These are phyloP conservation scores for Yamadazyma atmosphaerica DNA, from an alignment of 1,139 yeast species.

Conservation along the genomic window DNA sequence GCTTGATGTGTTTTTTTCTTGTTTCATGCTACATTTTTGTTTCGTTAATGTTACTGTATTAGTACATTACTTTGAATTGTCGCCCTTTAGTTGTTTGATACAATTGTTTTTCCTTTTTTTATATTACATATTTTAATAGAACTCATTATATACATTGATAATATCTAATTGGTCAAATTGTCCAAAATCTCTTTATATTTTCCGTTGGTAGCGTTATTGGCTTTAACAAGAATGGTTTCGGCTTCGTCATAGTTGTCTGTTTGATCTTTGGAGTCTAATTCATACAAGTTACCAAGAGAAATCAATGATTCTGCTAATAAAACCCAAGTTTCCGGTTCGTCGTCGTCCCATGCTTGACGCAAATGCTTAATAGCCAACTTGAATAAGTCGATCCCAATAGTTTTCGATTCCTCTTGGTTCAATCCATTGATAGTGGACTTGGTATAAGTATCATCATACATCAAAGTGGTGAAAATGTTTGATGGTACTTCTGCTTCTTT, in stretches of 20 bases:
- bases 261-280: conserved; percentile 65
- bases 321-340: conserved; percentile 81
- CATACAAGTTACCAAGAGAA: conserved; percentile 71
- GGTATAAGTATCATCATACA: conserved; percentile 56
- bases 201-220: conserved; percentile 77
- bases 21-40: neutral
- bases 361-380: conserved; percentile 59
- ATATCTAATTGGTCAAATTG: conserved; percentile 25
- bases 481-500: conserved; percentile 66
- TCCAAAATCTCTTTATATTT: conserved; percentile 62
- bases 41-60: neutral
- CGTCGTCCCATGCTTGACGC: conserved; percentile 60
- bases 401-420: conserved; percentile 44
- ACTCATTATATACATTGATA: neutral
- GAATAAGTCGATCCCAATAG: conserved; percentile 50
- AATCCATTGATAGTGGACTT: conserved; percentile 40
- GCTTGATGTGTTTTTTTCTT: neutral
- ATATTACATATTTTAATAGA: conserved; percentile 1
- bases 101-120: neutral
- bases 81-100: neutral
- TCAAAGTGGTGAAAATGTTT: conserved; percentile 52
- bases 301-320: conserved; percentile 83
- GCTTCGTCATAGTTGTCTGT: conserved; percentile 66
- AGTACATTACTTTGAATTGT: neutral
- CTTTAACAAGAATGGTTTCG: conserved; percentile 57